Base-by-base conservation (phyloP, 1,284 basidiomycete genomes). In the Amylostereum chailletii region DNA sequence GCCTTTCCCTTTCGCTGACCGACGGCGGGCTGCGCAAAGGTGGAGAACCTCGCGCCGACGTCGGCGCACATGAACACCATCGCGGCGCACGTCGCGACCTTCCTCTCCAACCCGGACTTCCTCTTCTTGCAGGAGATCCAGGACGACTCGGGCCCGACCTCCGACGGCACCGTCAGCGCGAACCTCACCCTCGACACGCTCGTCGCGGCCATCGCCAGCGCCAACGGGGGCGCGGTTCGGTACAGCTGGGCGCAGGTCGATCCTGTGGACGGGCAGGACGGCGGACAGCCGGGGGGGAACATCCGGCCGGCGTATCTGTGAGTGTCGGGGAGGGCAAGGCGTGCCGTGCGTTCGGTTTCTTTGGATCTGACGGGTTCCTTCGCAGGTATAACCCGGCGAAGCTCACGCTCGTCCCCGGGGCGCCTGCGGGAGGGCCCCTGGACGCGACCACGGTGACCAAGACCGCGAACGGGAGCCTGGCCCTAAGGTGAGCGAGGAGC, bases 51-150 rank as follows among this genome's bases (percentile, higher is more conserved):
- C 66, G 64, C 70, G 3, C 79, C 79, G 3, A 74, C 66, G 2
- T 75, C 74, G 2, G 56, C 62, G 5, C 75, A 78, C 56, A 62
- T 83, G 4, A 65, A 70, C 3, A 58, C 59, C 19, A 67, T 83
- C 38, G 81, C 79, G 1, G 55, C 65, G n/a, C 81, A 83, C 55
- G 79, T 84, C 45, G 73, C 66, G 19, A 64, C 69, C 31, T 66
- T 70, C 53, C 68, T 85, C n/a, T 66, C 68, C 27, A 67, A 70
- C 0, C 81, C 82, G 0, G 79, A 83, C 55, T 70, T 84, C 51
- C 61, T 84, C 52, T 81, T 82, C 60, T 54, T 85, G 10, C 81
- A 85, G 62, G 82, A 85, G 58, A 77, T 84, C 26, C 79, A 83
- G 57, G 81, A 83, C 59, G 76, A 83, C 61, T 75, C 72, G 3